These are phyloP conservation scores for Botrytis medusae DNA, from an alignment of 2,329 filamentous ascomycete species.

Conservation along the genomic window DNA sequence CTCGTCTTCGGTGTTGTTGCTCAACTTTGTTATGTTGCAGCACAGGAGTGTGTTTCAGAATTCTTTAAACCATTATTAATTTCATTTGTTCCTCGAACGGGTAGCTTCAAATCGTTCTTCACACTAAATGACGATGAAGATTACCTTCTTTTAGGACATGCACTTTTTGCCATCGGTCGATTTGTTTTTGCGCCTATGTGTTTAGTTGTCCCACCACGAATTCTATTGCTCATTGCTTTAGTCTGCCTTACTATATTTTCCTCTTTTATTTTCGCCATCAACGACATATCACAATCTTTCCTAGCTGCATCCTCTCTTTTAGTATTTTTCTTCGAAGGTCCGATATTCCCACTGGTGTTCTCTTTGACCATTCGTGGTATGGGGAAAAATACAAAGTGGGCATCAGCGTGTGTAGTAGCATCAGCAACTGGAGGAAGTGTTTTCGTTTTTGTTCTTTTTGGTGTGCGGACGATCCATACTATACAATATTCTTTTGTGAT, in stretches of 20 bases:
- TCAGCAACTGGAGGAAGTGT: slow-evolving; percentile 32
- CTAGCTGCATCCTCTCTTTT: slow-evolving; percentile 62
- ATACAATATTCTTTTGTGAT: slow-evolving; percentile 35
- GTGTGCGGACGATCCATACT: slow-evolving; percentile 26
- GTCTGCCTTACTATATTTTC: slow-evolving; percentile 59
- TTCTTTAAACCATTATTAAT: slow-evolving; percentile 56
- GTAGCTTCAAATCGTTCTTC: slow-evolving; percentile 41
- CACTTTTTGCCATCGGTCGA: slow-evolving; percentile 70
- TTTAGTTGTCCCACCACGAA: slow-evolving; percentile 61
- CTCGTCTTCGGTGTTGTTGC: slow-evolving; percentile 71
- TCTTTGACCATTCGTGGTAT: slow-evolving; percentile 77
- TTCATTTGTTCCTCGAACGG: slow-evolving; percentile 43
- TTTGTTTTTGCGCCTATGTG: slow-evolving; percentile 67
- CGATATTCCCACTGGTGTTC: slow-evolving; percentile 80
- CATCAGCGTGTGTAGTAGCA: slow-evolving; percentile 69
- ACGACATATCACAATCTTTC: slow-evolving; percentile 44
- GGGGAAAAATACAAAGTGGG: slow-evolving; percentile 76
- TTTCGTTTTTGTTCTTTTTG: slow-evolving; percentile 37
- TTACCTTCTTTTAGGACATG: slow-evolving; percentile 71
- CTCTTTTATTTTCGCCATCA: slow-evolving; percentile 49
- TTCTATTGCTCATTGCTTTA: slow-evolving; percentile 65
- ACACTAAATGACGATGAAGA: slow-evolving; percentile 54
- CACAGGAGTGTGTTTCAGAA: slow-evolving; percentile 65
- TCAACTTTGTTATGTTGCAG: slow-evolving; percentile 77
- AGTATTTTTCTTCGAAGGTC: slow-evolving; percentile 79